Conservation (phyloP, 2,329 filamentous ascomycete genomes). For the Fusarium hainanense region DNA sequence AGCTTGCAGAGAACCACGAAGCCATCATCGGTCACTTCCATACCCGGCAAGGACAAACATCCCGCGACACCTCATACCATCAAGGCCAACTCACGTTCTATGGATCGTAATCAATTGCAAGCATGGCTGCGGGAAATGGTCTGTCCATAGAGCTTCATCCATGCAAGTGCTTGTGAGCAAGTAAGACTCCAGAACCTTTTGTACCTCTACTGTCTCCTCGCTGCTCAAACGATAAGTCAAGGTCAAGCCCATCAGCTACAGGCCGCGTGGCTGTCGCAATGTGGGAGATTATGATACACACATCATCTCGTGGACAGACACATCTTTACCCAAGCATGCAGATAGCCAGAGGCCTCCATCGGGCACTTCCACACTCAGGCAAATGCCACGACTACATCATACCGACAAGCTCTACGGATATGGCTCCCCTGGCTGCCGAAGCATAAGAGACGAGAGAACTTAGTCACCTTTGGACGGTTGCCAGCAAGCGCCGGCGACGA, state of each 20-base stretch:
- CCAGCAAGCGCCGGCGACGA: neutral
- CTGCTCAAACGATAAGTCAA: neutral
- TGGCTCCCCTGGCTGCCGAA: no score
- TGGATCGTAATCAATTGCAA: neutral
- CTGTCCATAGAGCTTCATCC: neutral
- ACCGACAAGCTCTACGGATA: neutral
- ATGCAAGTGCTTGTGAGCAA: conserved; percentile 45
- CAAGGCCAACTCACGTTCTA: neutral
- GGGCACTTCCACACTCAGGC: neutral
- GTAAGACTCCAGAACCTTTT: conserved; percentile 45
- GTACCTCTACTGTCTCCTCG: conserved; percentile 45
- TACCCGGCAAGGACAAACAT: neutral
- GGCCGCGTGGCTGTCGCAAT: neutral
- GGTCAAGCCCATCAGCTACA: neutral
- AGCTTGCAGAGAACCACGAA: neutral
- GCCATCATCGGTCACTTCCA: neutral
- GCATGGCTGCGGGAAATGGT: neutral
- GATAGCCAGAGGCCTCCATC: neutral
- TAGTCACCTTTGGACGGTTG: neutral
- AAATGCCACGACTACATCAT: neutral
- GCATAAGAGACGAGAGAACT: neutral
- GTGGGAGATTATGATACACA: neutral
- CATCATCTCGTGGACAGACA: neutral
- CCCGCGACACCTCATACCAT: neutral
- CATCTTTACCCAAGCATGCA: neutral